Evolutionary conservation across 192 early-diverging fungal species (phyloP).

Genomic region (Bifiguratus adelaidae): DNA sequence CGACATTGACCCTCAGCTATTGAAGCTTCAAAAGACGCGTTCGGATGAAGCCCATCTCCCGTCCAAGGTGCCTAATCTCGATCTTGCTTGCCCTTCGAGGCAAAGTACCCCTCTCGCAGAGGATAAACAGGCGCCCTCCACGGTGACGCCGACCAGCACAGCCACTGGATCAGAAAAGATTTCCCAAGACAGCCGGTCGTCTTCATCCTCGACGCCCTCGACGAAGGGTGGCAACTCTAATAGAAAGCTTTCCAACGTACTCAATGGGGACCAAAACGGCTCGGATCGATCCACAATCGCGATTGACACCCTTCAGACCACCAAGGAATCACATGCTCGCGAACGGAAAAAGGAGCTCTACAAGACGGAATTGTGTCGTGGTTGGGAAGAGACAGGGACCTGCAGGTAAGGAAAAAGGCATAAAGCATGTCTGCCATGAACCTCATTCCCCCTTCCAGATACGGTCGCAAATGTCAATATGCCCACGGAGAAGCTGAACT

Average conservation of each 20-base stretch:
- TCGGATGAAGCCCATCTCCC: not conserved
- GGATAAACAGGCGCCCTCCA: not conserved
- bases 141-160: not conserved
- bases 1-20: not conserved
- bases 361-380: constrained; percentile 36
- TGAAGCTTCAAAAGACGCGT: not conserved
- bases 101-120: not conserved
- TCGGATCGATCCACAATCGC: not conserved
- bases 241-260: not conserved
- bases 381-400: constrained; percentile 30
- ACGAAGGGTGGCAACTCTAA: not conserved
- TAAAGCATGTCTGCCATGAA: not conserved
- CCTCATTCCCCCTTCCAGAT: constrained; percentile 39
- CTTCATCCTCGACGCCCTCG: not conserved
- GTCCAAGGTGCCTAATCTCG: not conserved
- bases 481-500: constrained; percentile 79
- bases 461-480: constrained; percentile 90
- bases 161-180: not conserved
- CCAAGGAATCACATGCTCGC: not conserved
- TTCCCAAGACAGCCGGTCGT: not conserved
- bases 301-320: not conserved
- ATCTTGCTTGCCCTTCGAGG: not conserved
- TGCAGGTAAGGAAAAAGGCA: not conserved
- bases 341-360: constrained; percentile 15
- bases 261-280: not conserved